A percentile compares a stretch with the other conserved stretches of the same genome.
Conservation (phyloP, 2,329 filamentous ascomycete species). For the Eutypella sp. region DNA sequence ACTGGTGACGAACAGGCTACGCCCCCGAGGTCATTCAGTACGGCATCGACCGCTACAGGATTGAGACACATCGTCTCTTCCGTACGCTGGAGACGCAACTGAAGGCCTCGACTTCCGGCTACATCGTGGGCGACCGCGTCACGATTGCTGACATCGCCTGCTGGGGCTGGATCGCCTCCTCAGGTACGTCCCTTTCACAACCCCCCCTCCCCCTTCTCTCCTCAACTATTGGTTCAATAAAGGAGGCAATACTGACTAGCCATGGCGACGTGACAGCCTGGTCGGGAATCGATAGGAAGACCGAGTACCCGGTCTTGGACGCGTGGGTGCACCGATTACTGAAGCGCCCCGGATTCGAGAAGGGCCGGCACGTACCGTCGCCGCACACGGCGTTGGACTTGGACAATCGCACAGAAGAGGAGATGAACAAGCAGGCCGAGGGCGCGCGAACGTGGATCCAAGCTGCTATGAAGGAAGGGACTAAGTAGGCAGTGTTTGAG, state of each 20-base stretch:
- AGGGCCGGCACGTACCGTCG: background rate
- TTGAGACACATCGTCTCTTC: slow-evolving; percentile 80
- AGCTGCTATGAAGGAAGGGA: slow-evolving; percentile 63
- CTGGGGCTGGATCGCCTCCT: slow-evolving; percentile 69
- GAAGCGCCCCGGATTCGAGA: background rate
- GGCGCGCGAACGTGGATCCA: slow-evolving; percentile 60
- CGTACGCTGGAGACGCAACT: slow-evolving; percentile 71
- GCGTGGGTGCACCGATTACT: background rate
- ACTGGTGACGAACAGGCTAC: slow-evolving; percentile 45
- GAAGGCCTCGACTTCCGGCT: slow-evolving; percentile 48
- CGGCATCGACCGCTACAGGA: slow-evolving; percentile 74
- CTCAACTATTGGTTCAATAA: too few species aligned
- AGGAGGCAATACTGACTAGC: too few species aligned
- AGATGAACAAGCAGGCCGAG: slow-evolving; percentile 53
- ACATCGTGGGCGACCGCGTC: slow-evolving; percentile 61
- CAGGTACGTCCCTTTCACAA: slow-evolving; percentile 35
- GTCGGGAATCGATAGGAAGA: too few species aligned
- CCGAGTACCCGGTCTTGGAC: background rate
- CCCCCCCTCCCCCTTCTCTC: too few species aligned
- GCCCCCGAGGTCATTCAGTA: slow-evolving; percentile 80
- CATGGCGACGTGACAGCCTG: too few species aligned
- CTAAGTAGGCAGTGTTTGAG: slow-evolving; percentile 38
- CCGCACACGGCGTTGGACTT: background rate
- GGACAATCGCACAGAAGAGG: slow-evolving; percentile 39
- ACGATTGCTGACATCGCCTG: slow-evolving; percentile 76